Percentiles rank a stretch among this genome's conserved stretches.
phyloP scores from a whole-genome alignment of 140 eudicot species.

The Eryngium alpinum region DNA sequence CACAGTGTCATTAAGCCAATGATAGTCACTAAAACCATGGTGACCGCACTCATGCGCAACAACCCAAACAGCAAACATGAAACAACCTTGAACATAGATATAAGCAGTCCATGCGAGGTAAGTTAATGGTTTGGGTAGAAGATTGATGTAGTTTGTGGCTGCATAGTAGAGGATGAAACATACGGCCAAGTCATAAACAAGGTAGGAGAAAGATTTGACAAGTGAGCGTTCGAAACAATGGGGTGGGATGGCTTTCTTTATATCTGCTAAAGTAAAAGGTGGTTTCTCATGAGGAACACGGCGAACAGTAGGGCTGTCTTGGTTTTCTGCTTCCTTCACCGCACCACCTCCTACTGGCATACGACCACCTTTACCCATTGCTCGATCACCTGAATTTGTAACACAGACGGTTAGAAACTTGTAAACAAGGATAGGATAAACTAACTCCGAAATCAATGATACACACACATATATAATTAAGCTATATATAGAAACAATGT shows the following conservation, averaged over 20 bases:
- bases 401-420: no score
- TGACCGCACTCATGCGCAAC: neutral
- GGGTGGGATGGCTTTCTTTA: neutral
- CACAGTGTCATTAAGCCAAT: neutral
- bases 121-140: neutral
- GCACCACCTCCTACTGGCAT: no score
- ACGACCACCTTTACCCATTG: no score
- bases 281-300: slow-evolving; percentile 3
- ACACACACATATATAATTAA: no score
- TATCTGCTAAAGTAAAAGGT: neutral
- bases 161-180: neutral
- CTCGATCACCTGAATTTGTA: no score
- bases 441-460: no score
- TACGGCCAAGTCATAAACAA: neutral
- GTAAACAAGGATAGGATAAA: no score
- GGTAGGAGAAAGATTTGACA: neutral
- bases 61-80: neutral
- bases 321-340: no score
- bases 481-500: no score
- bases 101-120: neutral
- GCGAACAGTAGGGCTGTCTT: no score
- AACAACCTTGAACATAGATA: neutral
- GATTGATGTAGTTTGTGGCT: neutral
- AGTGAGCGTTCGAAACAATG: neutral
- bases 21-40: neutral